Base-by-base conservation (phyloP, 306 rosid genomes). In the Arachis hypogaea region DNA sequence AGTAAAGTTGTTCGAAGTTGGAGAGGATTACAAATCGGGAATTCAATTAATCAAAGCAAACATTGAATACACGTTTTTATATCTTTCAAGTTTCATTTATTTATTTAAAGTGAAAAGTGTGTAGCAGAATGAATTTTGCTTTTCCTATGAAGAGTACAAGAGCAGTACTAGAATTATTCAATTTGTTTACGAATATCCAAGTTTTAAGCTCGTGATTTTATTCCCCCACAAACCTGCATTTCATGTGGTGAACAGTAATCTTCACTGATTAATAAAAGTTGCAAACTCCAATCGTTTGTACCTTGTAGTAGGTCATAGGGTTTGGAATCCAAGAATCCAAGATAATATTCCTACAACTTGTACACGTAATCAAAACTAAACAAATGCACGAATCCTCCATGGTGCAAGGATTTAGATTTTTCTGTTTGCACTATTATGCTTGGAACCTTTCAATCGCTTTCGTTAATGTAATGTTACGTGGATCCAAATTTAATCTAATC, bases 261-360 rank as follows among this genome's bases (percentile, higher is more conserved):
- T 28, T 28, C 6, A 3, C 43, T 36, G 46, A 11, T 11, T 11
- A 38, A 44, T 61, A 50, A 50, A 61, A 61, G 40, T 6, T 38
- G 45, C 47, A 38, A 61, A 61, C 5, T 38, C 66, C 66, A 38
- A 61, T 8, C 62, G 3, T 28, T 3, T 9, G 47, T 38, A 12
- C 2, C 1, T 3, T 9, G 47, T 38, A 12, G 7, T 5, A 1
- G 46, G 9, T 43, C 2, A 11, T 5, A 5, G 14, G 3, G 10
- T 44, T 12, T 38, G 49, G 68, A 63, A 63, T 63, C 68, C 51
- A 2, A 29, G 68, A 63, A 63, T 63, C 68, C 51, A 2, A 11
- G 12, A 16, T 63, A 14, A 63, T 63, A 63, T 42, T 63, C 68
- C 8, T 33, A 11, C n/a, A 14, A 6, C 11, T 42, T 8, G 52